Evolutionary conservation across 208 protist genomes (phyloP), one percentile per base, ranked within the genome.

Genomic region (Paratrypanosoma confusum): DNA sequence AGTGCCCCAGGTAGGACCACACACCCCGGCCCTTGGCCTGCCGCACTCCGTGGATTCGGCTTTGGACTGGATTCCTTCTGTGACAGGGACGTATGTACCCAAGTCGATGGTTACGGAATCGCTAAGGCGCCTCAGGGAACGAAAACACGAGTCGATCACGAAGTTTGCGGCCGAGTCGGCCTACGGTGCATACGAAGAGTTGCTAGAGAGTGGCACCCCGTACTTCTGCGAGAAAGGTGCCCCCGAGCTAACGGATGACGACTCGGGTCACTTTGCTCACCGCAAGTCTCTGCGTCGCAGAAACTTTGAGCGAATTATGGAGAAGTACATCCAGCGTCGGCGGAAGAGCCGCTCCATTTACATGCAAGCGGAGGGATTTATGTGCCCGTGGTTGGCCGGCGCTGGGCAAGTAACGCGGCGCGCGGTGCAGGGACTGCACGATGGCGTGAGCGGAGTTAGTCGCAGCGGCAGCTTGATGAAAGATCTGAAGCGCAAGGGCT

Each of bases 291-390:
- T 53, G 4, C 57, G 61, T 7, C 38, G 51, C 32, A 51, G 44
- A 25, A 57, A 47, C 21, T 44, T 71, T 24, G 65, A 90, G 16
- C 54, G 52, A 17, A 27, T 93, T n/a, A 32, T 89, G 11, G 22
- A 38, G 17, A 90, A 88, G 54, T 93, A 90, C 50, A 40, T 93
- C 7, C 57, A 68, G 26, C 44, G 51, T 31, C 59, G 47, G 25
- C 67, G 80, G 2, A 88, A 90, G 56, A 55, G 73, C 33, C 66
- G 85, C 24, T 83, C 77, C 0, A 39, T 93, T 5, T 73, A 86
- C 35, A 49, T 93, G 66, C 76, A 87, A 14, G 85, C 85, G 10
- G 69, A 93, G 45, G 81, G 85, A 1, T 93, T 82, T 53, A 90
- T 93, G 80, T 88, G 77, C 42, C 85, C 85, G 4, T 90, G 81